Percentiles rank a stretch among this genome's conserved stretches.
These are phyloP conservation scores for Fusarium nodosum DNA, from an alignment of 2,329 filamentous ascomycete species.

Conservation along the genomic window DNA sequence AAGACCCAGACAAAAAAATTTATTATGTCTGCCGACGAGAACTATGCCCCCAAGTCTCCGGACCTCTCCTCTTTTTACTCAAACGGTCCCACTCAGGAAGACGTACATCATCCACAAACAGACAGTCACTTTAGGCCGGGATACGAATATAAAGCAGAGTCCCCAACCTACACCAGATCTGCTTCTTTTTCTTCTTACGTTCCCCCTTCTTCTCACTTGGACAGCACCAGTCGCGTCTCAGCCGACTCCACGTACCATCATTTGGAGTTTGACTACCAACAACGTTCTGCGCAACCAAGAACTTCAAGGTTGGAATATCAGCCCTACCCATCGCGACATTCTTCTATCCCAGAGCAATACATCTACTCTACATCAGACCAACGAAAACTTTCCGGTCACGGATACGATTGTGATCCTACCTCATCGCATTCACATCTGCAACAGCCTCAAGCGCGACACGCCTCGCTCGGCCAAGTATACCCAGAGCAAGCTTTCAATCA, in stretches of 20 bases:
- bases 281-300: constrained; percentile 45
- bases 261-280: constrained; percentile 45
- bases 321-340: constrained; percentile 42
- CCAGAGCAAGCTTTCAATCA: constrained; percentile 30
- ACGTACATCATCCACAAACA: constrained; percentile 52
- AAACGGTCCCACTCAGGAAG: constrained; percentile 55
- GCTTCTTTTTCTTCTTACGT: constrained; percentile 48
- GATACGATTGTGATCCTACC: constrained; percentile 29
- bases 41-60: constrained; percentile 70
- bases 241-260: constrained; percentile 44
- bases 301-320: constrained; percentile 43
- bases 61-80: constrained; percentile 70
- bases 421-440: constrained; percentile 30
- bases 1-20: constrained; percentile 45
- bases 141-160: constrained; percentile 55
- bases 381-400: constrained; percentile 5
- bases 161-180: constrained; percentile 49
- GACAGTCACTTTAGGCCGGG: constrained; percentile 48
- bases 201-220: constrained; percentile 34
- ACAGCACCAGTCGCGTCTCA: constrained; percentile 46
- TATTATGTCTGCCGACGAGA: constrained; percentile 64
- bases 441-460: constrained; percentile 32
- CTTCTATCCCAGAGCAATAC: constrained; percentile 39
- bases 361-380: constrained; percentile 26
- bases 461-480: constrained; percentile 31